Conservation (phyloP, 805 yeast species). For the Torulaspora franciscae region DNA sequence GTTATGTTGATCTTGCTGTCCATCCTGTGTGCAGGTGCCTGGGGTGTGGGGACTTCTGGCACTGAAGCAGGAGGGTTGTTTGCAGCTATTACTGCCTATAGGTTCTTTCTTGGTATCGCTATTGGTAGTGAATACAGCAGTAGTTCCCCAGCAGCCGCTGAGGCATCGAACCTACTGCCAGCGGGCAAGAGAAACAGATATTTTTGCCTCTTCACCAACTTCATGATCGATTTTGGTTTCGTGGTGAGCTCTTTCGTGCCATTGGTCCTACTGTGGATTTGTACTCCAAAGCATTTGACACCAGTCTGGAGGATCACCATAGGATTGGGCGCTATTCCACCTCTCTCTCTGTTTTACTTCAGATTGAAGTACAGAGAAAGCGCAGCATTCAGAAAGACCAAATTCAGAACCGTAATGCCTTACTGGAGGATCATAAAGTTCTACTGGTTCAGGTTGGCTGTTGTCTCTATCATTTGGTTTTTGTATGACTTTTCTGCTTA, state of each 20-base stretch:
- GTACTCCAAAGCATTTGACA: constrained; percentile 60
- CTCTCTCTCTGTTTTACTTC: constrained; percentile 67
- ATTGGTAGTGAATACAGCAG: constrained; percentile 96
- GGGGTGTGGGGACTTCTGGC: constrained; percentile 64
- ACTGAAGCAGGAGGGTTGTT: constrained; percentile 65
- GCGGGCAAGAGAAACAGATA: constrained; percentile 84
- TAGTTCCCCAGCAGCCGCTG: constrained; percentile 90
- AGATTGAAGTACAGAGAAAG: constrained; percentile 74
- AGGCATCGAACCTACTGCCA: constrained; percentile 73
- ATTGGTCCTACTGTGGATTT: constrained; percentile 79
- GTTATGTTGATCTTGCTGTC: constrained; percentile 70
- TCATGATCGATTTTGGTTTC: constrained; percentile 83
- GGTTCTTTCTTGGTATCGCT: constrained; percentile 85
- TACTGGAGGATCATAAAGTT: constrained; percentile 64
- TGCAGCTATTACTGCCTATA: constrained; percentile 74
- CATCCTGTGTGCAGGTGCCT: constrained; percentile 73
- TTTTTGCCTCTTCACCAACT: constrained; percentile 83
- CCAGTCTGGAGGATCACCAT: constrained; percentile 90
- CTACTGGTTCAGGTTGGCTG: constrained; percentile 73
- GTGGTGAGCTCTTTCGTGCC: constrained; percentile 83
- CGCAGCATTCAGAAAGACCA: constrained; percentile 61
- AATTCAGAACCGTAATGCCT: constrained; percentile 64
- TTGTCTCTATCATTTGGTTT: constrained; percentile 83
- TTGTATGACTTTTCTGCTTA: constrained; percentile 83
- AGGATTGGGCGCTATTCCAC: constrained; percentile 88